These are phyloP conservation scores for Gonapodya sp. DNA, from an alignment of 192 early-diverging fungal genomes.

Conservation along the genomic window DNA sequence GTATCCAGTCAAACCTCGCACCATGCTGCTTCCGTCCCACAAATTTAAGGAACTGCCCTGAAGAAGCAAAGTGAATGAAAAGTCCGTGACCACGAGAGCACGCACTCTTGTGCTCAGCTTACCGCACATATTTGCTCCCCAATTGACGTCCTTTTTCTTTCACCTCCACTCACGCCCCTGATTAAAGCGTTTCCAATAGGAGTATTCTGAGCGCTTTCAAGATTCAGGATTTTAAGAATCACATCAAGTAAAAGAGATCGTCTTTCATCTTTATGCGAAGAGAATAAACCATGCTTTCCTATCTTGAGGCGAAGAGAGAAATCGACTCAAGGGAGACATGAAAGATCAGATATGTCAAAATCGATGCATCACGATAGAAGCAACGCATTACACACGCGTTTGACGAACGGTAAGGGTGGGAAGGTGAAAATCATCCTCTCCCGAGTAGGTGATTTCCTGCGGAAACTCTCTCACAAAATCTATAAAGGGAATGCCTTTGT, in stretches of 20 bases:
- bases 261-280: no score
- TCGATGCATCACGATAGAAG: no score
- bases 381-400: conserved; percentile 48
- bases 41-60: no score
- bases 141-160: conserved; percentile 53
- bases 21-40: no score
- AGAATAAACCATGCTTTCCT: not conserved
- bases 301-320: not conserved
- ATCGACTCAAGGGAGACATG: no score
- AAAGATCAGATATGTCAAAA: no score
- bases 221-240: conserved; percentile 5
- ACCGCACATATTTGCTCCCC: no score
- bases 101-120: no score
- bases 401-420: conserved; percentile 54
- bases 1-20: no score
- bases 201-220: conserved; percentile 25
- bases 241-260: not conserved
- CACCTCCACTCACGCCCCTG: conserved; percentile 68
- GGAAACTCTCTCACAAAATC: conserved; percentile 51
- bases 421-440: conserved; percentile 73
- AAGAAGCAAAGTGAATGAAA: no score
- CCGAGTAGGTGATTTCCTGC: conserved; percentile 66
- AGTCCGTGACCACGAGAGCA: no score
- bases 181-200: conserved; percentile 63
- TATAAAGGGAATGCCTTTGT: no score